Evolutionary conservation across 352 stramenopile genomes (phyloP).

Genomic region (Pythium chondricola): DNA sequence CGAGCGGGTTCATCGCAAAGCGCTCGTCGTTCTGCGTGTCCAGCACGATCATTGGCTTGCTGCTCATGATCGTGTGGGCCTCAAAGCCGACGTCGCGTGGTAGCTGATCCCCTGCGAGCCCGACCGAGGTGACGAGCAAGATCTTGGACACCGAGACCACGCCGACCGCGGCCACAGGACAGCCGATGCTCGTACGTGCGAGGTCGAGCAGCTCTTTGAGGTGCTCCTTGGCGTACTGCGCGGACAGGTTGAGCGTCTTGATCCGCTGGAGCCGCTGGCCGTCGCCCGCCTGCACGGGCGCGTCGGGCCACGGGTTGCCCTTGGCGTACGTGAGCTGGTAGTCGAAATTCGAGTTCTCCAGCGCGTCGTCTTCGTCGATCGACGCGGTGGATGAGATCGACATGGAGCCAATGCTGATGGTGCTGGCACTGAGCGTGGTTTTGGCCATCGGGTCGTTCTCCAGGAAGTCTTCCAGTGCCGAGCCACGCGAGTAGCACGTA

Average conservation of each 20-base stretch:
- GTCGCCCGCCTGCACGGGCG: constrained; percentile 48
- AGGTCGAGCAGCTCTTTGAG: constrained; percentile 71
- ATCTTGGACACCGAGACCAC: constrained; percentile 68
- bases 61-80: constrained; percentile 69
- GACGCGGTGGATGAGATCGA: constrained; percentile 11
- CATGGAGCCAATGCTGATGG: not conserved
- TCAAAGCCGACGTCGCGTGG: constrained; percentile 73
- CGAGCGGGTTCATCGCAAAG: constrained; percentile 73
- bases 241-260: constrained; percentile 63
- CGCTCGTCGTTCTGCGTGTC: constrained; percentile 69
- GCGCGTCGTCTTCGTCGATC: constrained; percentile 54
- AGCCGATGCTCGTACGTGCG: constrained; percentile 59
- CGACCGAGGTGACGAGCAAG: constrained; percentile 70
- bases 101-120: constrained; percentile 69
- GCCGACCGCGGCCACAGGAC: constrained; percentile 58
- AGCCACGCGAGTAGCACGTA: constrained; percentile 14
- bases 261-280: constrained; percentile 49
- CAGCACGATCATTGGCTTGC: constrained; percentile 64
- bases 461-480: constrained; percentile 17
- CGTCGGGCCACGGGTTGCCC: constrained; percentile 72
- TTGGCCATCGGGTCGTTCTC: constrained; percentile 4
- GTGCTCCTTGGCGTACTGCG: constrained; percentile 67
- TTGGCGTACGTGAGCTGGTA: constrained; percentile 72
- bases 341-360: constrained; percentile 42
- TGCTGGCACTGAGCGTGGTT: constrained; percentile 7